A percentile compares a stretch with the other conserved stretches of the same genome.
Evolutionary conservation across 495 filamentous ascomycete genomes (phyloP).

Genomic region (Lophium mytilinum): DNA sequence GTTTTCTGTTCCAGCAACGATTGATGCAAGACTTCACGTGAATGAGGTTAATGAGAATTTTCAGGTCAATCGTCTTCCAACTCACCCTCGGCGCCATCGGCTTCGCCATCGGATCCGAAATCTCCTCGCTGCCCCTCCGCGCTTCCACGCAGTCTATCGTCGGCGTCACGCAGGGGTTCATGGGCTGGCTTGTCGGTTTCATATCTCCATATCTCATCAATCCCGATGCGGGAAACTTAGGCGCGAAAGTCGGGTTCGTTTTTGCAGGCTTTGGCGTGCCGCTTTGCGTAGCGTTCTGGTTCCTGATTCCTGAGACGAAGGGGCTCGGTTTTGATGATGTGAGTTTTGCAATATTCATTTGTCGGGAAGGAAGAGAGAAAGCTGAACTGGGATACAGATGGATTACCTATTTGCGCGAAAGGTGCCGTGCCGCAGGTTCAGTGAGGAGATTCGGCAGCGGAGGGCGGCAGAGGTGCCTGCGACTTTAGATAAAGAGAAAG

Average conservation of each 20-base stretch:
- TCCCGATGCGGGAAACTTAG: conserved; percentile 1
- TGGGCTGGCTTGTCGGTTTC: conserved; percentile 3
- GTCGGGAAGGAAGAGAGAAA: too few species aligned
- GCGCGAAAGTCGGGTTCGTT: conserved; percentile 1
- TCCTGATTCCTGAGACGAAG: neutral
- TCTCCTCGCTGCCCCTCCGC: neutral
- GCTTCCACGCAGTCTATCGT: neutral
- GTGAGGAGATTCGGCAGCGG: too few species aligned
- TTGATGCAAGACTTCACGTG: neutral
- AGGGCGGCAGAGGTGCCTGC: too few species aligned
- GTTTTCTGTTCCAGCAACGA: too few species aligned
- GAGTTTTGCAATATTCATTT: neutral
- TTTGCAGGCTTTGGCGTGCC: conserved; percentile 1
- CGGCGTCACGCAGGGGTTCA: neutral
- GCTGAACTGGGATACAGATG: too few species aligned
- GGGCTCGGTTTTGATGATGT: conserved; percentile 1
- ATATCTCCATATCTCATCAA: conserved; percentile 1
- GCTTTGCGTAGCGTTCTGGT: neutral
- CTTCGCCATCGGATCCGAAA: conserved; percentile 1
- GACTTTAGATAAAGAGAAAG: too few species aligned
- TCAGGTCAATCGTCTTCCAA: neutral
- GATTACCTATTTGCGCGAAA: too few species aligned
- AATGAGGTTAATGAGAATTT: neutral
- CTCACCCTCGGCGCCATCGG: neutral
- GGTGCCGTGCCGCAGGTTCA: too few species aligned